Percentiles rank a stretch among this genome's conserved stretches.
Conservation (phyloP, 192 early-diverging fungal genomes). For the Coemansia sp. region DNA sequence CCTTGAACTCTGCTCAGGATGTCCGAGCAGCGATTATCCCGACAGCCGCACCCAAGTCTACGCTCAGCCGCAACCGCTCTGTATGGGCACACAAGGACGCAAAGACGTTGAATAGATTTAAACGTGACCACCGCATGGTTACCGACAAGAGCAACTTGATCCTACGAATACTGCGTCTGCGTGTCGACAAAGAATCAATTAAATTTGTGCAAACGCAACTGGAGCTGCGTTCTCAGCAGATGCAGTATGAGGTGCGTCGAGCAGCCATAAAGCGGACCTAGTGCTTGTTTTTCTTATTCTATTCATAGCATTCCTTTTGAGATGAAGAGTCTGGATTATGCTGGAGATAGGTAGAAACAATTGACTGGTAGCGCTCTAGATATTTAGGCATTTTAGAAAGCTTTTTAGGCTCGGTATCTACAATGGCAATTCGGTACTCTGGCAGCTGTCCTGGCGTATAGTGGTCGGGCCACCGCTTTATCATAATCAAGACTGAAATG, state of each 20-base stretch:
- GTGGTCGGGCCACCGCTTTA: slow-evolving; percentile 18
- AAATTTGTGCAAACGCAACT: slow-evolving; percentile 49
- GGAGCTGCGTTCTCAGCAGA: slow-evolving; percentile 41
- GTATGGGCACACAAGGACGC: slow-evolving; percentile 56
- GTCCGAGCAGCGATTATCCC: slow-evolving; percentile 36
- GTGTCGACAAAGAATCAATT: slow-evolving; percentile 48
- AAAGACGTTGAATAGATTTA: slow-evolving; percentile 25
- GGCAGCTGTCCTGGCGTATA: slow-evolving; percentile 5
- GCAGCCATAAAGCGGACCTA: slow-evolving; percentile 12
- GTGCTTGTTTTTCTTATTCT: neutral
- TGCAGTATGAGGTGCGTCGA: slow-evolving; percentile 52
- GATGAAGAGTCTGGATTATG: slow-evolving; percentile 11
- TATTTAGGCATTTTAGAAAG: slow-evolving; percentile 59
- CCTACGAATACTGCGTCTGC: slow-evolving; percentile 42
- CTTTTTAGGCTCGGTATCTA: slow-evolving; percentile 75
- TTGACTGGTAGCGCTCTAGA: slow-evolving; percentile 54
- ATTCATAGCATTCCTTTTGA: slow-evolving; percentile 29
- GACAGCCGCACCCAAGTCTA: slow-evolving; percentile 9
- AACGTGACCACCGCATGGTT: slow-evolving; percentile 40
- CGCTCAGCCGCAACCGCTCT: slow-evolving; percentile 44
- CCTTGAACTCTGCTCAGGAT: slow-evolving; percentile 15
- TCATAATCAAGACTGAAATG: slow-evolving; percentile 63
- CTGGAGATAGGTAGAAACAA: slow-evolving; percentile 54
- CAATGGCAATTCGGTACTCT: slow-evolving; percentile 47
- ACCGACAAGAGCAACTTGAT: slow-evolving; percentile 51